Conservation (phyloP, 345 rosid species). For the Rhodamnia argentea region DNA sequence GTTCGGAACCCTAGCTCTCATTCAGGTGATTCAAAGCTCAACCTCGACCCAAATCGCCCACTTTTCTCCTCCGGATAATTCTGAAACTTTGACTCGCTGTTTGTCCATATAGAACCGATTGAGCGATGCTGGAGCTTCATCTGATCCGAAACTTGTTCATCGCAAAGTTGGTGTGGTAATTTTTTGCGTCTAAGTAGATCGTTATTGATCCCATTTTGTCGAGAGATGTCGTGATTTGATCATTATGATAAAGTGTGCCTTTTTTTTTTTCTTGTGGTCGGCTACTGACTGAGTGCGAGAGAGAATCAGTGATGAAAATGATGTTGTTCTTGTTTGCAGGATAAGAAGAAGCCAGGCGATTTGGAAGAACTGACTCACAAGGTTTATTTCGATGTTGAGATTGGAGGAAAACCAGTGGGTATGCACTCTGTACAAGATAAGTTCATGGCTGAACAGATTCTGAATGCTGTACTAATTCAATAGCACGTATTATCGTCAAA, state of each 20-base stretch:
- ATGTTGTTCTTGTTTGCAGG: background rate
- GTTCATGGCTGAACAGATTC: background rate
- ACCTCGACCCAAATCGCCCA: background rate
- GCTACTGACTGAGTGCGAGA: background rate
- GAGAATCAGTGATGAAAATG: background rate
- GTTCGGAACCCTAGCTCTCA: conserved; percentile 54
- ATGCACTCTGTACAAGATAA: background rate
- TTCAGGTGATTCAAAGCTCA: conserved; percentile 39
- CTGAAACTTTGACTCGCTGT: background rate
- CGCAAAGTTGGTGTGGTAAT: conserved; percentile 23
- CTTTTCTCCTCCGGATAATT: background rate
- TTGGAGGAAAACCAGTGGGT: conserved; percentile 83
- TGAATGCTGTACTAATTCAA: background rate
- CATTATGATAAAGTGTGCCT: background rate
- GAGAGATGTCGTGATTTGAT: background rate
- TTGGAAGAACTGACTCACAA: conserved; percentile 62
- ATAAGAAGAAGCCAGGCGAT: conserved; percentile 38
- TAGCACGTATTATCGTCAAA: background rate
- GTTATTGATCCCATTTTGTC: background rate
- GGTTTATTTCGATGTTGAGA: conserved; percentile 85
- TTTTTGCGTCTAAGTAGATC: background rate
- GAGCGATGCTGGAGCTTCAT: conserved; percentile 35
- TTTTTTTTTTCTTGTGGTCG: background rate
- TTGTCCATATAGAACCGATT: conserved; percentile 34
- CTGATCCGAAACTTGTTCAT: conserved; percentile 15